Conservation (phyloP, 805 yeast genomes). For the Isabelozyma rhagii region DNA sequence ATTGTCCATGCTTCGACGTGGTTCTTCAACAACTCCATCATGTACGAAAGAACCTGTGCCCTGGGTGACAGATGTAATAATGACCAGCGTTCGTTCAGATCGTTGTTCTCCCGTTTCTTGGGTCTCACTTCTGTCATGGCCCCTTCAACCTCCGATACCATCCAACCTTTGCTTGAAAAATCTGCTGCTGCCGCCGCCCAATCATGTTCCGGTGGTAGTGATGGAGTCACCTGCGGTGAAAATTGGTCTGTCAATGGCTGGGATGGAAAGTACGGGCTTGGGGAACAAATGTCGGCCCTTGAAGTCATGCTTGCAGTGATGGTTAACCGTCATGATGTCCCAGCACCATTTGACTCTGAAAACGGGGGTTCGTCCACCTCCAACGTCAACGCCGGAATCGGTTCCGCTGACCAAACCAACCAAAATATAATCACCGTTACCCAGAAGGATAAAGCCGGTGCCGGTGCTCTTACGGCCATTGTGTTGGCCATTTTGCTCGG, state of each 20-base stretch:
- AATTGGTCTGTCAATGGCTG: constrained; percentile 62
- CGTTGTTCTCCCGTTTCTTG: constrained; percentile 63
- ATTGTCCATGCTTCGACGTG: constrained; percentile 34
- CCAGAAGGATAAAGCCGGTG: constrained; percentile 78
- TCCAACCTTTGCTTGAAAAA: constrained; percentile 38
- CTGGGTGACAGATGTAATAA: constrained; percentile 52
- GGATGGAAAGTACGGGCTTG: constrained; percentile 73
- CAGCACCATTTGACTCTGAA: constrained; percentile 28
- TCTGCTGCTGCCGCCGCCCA: constrained; percentile 73
- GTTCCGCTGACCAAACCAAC: constrained; percentile 36
- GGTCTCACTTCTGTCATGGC: constrained; percentile 56
- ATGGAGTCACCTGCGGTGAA: constrained; percentile 82
- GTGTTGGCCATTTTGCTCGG: constrained; percentile 59
- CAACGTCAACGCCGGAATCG: constrained; percentile 33
- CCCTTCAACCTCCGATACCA: constrained; percentile 44
- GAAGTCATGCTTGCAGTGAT: constrained; percentile 51
- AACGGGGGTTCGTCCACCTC: constrained; percentile 37
- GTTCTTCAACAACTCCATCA: constrained; percentile 49
- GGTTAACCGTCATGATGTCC: constrained; percentile 12
- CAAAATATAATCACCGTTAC: constrained; percentile 47
- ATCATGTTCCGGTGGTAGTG: constrained; percentile 81
- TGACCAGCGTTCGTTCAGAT: constrained; percentile 74
- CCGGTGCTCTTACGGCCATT: constrained; percentile 81
- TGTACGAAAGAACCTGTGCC: constrained; percentile 66
- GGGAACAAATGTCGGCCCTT: constrained; percentile 79